phyloP scores from a whole-genome alignment of 2,329 filamentous ascomycete species.

The Paracamarosporium sp. region DNA sequence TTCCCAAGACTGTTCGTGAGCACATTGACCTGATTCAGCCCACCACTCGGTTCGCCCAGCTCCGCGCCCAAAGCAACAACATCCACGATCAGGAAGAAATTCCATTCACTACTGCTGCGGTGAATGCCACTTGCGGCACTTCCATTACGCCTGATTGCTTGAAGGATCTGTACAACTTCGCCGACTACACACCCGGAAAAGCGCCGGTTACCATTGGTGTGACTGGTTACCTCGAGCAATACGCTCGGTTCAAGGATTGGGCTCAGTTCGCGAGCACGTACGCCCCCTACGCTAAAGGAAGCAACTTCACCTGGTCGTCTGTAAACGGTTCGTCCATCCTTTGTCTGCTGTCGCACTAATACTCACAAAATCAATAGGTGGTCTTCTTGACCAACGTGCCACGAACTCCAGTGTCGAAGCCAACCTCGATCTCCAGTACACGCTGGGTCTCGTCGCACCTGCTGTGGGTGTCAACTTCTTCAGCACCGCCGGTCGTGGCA shows the following conservation, averaged over 20 bases:
- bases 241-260: constrained; percentile 56
- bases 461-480: constrained; percentile 53
- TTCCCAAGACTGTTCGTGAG: constrained; percentile 61
- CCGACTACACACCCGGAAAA: constrained; percentile 48
- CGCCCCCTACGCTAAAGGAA: constrained; percentile 49
- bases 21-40: constrained; percentile 70
- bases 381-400: constrained; percentile 42
- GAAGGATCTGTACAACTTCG: constrained; percentile 54
- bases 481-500: constrained; percentile 55
- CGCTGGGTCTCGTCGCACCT: constrained; percentile 52
- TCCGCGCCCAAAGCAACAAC: constrained; percentile 51
- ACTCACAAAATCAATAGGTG: constrained; percentile 23
- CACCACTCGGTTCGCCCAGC: constrained; percentile 67
- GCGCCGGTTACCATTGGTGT: constrained; percentile 51
- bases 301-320: constrained; percentile 53
- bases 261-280: constrained; percentile 47
- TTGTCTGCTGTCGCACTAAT: neutral
- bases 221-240: constrained; percentile 57
- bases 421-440: constrained; percentile 60
- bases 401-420: constrained; percentile 53
- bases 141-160: constrained; percentile 56
- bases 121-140: constrained; percentile 49
- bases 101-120: constrained; percentile 27
- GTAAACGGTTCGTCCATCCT: constrained; percentile 48
- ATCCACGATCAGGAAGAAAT: constrained; percentile 36